phyloP scores from a whole-genome alignment of 2,329 filamentous ascomycete species.

The Akanthomyces uredinophilus region DNA sequence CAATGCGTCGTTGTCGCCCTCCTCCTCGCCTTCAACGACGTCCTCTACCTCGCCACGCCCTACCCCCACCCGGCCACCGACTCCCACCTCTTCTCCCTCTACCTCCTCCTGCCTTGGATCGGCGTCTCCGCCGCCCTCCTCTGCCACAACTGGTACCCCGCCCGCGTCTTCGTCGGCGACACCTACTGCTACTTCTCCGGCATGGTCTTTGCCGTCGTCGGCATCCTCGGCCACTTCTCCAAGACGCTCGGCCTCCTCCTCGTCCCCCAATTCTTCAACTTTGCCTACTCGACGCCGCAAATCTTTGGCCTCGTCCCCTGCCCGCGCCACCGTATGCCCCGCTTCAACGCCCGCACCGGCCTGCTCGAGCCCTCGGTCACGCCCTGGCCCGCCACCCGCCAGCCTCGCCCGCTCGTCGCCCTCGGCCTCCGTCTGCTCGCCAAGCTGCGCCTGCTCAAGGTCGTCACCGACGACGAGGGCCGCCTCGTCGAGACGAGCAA shows the following conservation, averaged over 20 bases:
- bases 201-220: conserved; percentile 97
- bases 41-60: conserved; percentile 75
- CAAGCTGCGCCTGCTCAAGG: conserved; percentile 60
- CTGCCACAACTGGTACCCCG: conserved; percentile 92
- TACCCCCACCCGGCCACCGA: conserved; percentile 92
- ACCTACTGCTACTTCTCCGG: conserved; percentile 99
- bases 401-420: conserved; percentile 61
- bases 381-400: conserved; percentile 61
- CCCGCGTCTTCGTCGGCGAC: conserved; percentile 92
- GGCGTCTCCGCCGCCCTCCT: conserved; percentile 85
- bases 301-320: conserved; percentile 87
- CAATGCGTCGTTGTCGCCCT: conserved; percentile 88
- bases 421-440: conserved; percentile 63
- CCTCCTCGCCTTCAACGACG: conserved; percentile 80
- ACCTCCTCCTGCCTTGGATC: conserved; percentile 88
- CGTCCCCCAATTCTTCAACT: conserved; percentile 94
- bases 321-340: conserved; percentile 84
- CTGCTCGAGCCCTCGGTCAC: conserved; percentile 83
- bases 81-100: conserved; percentile 92
- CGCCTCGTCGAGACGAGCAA: conserved; percentile 77
- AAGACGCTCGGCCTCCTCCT: conserved; percentile 91
- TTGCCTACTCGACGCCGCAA: conserved; percentile 87
- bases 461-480: conserved; percentile 63
- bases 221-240: conserved; percentile 94
- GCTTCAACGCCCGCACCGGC: conserved; percentile 79